Base-by-base conservation (phyloP, 2,329 filamentous ascomycete genomes). In the Plenodomus lindquistii region DNA sequence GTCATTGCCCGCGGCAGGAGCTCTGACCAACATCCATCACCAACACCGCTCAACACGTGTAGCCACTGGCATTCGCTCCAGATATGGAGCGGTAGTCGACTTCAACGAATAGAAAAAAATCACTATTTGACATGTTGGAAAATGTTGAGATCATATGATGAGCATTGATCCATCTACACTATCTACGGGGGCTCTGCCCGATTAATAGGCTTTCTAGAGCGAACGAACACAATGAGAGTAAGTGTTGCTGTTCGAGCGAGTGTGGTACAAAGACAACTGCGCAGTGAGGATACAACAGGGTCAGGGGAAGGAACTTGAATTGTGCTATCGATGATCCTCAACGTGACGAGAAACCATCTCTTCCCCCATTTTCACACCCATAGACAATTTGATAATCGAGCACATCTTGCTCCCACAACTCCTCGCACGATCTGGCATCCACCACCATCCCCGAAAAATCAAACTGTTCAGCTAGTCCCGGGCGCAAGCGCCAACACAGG, bases 401-500 rank as follows among this genome's bases (percentile, higher is more conserved):
- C 11, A 31, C 10, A 31, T 31, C 27, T 52, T 41, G 34, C n/a
- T 29, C 38, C 39, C 16, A 45, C 37, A 36, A 39, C 24, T 48
- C 41, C 38, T 40, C 42, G 44, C 40, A 27, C 55, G 27, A 60
- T 55, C 31, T 20, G 39, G 51, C 54, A 54, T 31, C 43, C 52
- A 54, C 40, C 39, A 42, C 46, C 52, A 44, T 51, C 46, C n/a
- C 51, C 48, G 48, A 37, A 53, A 55, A 47, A 53, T 46, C 44
- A 34, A 48, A 27, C 43, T 52, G 50, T 44, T 48, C 38, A 43
- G 36, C 55, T 48, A 56, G 61, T 60, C 56, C 60, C 56, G 62
- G 64, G 61, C 56, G 52, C 60, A 60, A 64, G 62, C 59, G 60
- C 62, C 50, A 31, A 43, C 62, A 60, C 65, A 57, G 63, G 59